Percentiles rank a stretch among this genome's conserved stretches.
These are phyloP conservation scores for Brettanomyces anomalus DNA, from an alignment of 805 yeast species.

Conservation along the genomic window DNA sequence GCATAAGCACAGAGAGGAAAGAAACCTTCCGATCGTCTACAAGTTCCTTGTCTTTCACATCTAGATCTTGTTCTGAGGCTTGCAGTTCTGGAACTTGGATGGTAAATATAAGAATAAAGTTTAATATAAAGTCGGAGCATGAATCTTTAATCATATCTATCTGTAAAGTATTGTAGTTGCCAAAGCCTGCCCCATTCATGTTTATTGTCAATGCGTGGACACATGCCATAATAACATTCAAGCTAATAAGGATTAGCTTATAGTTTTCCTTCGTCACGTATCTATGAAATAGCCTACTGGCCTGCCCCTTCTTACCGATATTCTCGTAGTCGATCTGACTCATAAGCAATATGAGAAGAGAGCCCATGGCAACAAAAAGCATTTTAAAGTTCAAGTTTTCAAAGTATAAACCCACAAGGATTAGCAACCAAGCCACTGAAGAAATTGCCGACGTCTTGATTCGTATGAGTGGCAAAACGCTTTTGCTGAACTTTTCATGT, in stretches of 20 bases:
- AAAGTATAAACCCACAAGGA: constrained; percentile 4
- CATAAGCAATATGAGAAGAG: constrained; percentile 18
- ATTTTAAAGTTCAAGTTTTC: constrained; percentile 19
- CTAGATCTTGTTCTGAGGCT: neutral
- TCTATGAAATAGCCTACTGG: constrained; percentile 2
- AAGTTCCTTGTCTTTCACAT: neutral
- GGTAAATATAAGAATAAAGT: constrained; percentile 7
- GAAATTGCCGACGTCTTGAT: constrained; percentile 7
- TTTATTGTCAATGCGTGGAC: constrained; percentile 7
- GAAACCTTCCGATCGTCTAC: constrained; percentile 3
- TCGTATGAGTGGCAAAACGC: constrained; percentile 5
- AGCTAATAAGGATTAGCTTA: neutral
- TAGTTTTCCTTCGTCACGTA: neutral
- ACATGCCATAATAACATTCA: constrained; percentile 4
- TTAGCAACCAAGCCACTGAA: constrained; percentile 4
- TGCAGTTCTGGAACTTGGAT: constrained; percentile 9
- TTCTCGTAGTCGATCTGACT: constrained; percentile 22
- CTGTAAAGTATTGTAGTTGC: neutral
- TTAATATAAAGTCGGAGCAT: constrained; percentile 7
- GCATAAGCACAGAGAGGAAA: constrained; percentile 18
- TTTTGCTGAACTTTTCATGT: neutral
- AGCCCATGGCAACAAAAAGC: constrained; percentile 23
- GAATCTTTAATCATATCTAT: constrained; percentile 5
- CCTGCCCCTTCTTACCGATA: constrained; percentile 6
- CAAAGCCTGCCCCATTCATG: constrained; percentile 3